A percentile compares a stretch with the other conserved stretches of the same genome.
Conservation (phyloP, 257 asterid genomes). For the Jaltomata sinuosa region DNA sequence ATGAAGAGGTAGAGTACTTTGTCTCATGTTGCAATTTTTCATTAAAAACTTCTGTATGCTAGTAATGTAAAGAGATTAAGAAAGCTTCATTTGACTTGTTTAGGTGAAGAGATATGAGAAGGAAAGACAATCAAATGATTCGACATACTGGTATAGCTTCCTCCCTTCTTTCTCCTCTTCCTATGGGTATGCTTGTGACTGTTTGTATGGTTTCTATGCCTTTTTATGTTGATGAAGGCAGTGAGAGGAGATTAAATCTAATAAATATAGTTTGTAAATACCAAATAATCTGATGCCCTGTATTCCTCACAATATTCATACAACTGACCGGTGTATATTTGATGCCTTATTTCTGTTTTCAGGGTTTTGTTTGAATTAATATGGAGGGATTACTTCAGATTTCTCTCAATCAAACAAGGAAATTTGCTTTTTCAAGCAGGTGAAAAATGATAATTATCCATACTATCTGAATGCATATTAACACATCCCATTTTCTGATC, state of each 20-base stretch:
- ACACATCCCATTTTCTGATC: background rate
- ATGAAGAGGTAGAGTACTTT: slow-evolving; percentile 58
- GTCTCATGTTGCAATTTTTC: background rate
- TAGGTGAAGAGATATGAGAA: slow-evolving; percentile 91
- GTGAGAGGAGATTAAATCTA: background rate
- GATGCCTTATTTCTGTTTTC: slow-evolving; percentile 5
- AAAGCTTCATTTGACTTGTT: slow-evolving; percentile 12
- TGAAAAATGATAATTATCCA: slow-evolving; percentile 2
- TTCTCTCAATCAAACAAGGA: slow-evolving; percentile 73
- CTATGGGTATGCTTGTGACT: background rate
- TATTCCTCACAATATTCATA: background rate
- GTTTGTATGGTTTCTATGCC: background rate
- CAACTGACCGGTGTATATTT: background rate
- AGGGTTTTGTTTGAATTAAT: slow-evolving; percentile 94
- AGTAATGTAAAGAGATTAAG: background rate
- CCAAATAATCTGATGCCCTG: background rate
- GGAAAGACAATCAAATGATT: slow-evolving; percentile 63
- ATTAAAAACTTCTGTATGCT: background rate
- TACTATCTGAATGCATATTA: background rate
- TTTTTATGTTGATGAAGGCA: background rate
- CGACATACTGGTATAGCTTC: slow-evolving; percentile 72
- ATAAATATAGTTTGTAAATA: background rate
- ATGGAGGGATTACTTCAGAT: slow-evolving; percentile 97
- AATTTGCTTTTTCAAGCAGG: slow-evolving; percentile 81
- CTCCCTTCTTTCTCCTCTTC: background rate